phyloP scores from a whole-genome alignment of 441 rosid genomes.

The Populus hybrid region DNA sequence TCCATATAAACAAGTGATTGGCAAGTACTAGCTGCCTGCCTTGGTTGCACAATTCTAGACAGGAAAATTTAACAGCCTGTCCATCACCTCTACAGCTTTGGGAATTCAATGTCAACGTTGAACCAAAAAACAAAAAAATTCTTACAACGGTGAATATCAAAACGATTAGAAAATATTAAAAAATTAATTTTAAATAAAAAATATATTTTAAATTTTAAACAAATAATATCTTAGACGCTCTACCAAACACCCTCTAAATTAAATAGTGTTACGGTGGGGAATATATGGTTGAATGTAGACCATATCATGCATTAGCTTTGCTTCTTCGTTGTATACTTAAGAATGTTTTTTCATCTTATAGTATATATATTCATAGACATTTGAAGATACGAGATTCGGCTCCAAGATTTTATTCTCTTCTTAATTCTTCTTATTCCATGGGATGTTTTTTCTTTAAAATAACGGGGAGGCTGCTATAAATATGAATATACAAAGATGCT shows the following conservation, averaged over 20 bases:
- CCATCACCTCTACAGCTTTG: neutral
- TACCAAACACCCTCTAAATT: no score
- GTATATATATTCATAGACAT: neutral
- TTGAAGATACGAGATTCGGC: constrained; percentile 15
- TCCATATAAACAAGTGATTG: neutral
- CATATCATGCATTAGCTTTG: neutral
- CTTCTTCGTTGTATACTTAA: neutral
- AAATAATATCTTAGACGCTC: no score
- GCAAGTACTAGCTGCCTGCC: neutral
- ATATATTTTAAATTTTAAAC: no score
- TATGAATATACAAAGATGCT: neutral
- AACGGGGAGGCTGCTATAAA: constrained; percentile 10
- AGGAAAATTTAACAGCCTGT: neutral
- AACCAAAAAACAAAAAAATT: no score
- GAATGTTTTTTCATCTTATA: neutral
- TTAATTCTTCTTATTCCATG: neutral
- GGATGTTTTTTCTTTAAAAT: neutral
- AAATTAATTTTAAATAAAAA: no score
- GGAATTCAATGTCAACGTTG: constrained; percentile 1
- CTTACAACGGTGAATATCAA: no score
- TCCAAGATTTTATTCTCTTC: constrained; percentile 18
- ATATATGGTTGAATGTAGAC: constrained; percentile 22
- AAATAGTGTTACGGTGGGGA: neutral
- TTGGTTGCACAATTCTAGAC: constrained; percentile 6
- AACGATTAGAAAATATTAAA: no score